These are phyloP conservation scores for Hansenula lynferdii DNA, from an alignment of 1,139 yeast genomes.

Conservation along the genomic window DNA sequence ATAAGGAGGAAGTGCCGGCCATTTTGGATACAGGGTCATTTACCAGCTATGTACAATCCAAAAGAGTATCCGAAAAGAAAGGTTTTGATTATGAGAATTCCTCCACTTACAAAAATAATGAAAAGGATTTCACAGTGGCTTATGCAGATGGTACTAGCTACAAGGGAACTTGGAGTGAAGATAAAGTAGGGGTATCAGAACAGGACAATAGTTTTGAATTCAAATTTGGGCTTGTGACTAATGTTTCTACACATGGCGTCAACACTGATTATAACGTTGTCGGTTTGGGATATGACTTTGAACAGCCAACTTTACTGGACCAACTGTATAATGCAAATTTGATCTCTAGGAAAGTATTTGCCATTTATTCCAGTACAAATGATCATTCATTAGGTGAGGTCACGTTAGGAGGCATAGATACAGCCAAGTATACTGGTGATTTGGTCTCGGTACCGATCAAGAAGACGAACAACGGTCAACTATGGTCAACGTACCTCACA, in stretches of 20 bases:
- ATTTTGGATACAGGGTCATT: conserved; percentile 2
- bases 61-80: neutral
- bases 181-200: conserved; percentile 4
- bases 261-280: conserved; percentile 6
- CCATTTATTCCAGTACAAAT: conserved; percentile 21
- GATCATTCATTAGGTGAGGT: conserved; percentile 26
- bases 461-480: conserved; percentile 18
- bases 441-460: conserved; percentile 25
- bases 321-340: conserved; percentile 23
- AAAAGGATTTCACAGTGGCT: neutral
- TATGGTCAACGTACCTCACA: conserved; percentile 13
- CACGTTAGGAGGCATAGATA: conserved; percentile 44
- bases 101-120: neutral
- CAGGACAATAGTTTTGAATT: neutral
- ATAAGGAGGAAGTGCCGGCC: neutral
- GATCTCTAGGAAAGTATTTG: conserved; percentile 35
- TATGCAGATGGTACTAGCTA: conserved; percentile 2
- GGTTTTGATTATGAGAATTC: conserved; percentile 1
- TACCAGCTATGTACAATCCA: neutral
- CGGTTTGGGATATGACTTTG: conserved; percentile 10
- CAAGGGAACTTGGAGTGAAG: conserved; percentile 5
- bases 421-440: conserved; percentile 36
- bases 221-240: neutral
- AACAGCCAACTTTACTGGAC: conserved; percentile 7
- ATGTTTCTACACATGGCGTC: conserved; percentile 4